These are phyloP conservation scores for Nannizzia gypsea DNA, from an alignment of 2,329 filamentous ascomycete species.

Conservation along the genomic window DNA sequence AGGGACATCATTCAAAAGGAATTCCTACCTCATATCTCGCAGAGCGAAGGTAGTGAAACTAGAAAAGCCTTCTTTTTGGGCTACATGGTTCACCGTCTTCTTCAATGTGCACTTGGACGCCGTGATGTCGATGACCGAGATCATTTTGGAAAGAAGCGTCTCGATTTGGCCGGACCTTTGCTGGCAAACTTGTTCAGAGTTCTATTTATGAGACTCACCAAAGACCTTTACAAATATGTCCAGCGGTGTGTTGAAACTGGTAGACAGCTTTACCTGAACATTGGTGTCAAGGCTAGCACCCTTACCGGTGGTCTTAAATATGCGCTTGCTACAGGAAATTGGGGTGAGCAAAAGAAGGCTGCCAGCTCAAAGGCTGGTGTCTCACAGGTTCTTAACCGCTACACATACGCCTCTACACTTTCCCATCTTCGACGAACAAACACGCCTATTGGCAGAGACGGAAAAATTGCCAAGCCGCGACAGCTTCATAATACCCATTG, in stretches of 20 bases:
- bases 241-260: conserved; percentile 84
- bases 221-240: conserved; percentile 81
- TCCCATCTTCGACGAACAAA: conserved; percentile 96
- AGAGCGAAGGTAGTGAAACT: conserved; percentile 86
- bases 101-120: conserved; percentile 85
- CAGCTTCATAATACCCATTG: conserved; percentile 98
- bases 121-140: conserved; percentile 94
- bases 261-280: conserved; percentile 76
- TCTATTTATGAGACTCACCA: conserved; percentile 80
- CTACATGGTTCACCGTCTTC: conserved; percentile 94
- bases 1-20: conserved; percentile 95
- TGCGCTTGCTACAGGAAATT: conserved; percentile 93
- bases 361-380: conserved; percentile 91
- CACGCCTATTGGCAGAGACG: conserved; percentile 92
- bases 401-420: conserved; percentile 90
- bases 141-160: conserved; percentile 96
- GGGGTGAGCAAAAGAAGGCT: conserved; percentile 99
- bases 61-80: conserved; percentile 96
- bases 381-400: conserved; percentile 93
- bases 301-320: conserved; percentile 93
- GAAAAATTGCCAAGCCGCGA: conserved; percentile 93
- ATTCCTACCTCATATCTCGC: conserved; percentile 89
- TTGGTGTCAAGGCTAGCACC: conserved; percentile 83
- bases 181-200: conserved; percentile 93
- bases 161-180: conserved; percentile 87